phyloP scores from a whole-genome alignment of 352 stramenopile genomes.

The Phytophthora constricta region DNA sequence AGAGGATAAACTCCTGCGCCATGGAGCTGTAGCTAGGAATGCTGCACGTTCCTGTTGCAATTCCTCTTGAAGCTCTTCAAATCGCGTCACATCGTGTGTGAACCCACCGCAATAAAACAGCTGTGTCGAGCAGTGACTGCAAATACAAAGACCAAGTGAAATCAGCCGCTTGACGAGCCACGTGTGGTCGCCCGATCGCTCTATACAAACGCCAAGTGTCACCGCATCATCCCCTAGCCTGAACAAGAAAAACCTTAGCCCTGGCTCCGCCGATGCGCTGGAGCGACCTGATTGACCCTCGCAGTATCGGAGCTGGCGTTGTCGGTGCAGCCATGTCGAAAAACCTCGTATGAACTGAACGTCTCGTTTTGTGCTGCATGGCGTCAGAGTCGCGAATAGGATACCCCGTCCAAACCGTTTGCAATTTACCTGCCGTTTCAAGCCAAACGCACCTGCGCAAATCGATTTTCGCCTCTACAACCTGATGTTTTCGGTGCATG shows the following conservation, averaged over 20 bases:
- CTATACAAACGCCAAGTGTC: not conserved
- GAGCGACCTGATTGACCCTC: conserved; percentile 41
- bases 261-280: conserved; percentile 19
- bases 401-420: conserved; percentile 8
- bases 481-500: not conserved
- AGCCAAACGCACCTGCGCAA: not conserved
- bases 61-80: too few species aligned
- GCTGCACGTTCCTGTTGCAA: too few species aligned
- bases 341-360: conserved; percentile 33
- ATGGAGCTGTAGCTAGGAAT: too few species aligned
- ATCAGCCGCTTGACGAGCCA: conserved; percentile 20
- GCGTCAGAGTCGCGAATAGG: not conserved
- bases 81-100: too few species aligned
- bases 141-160: conserved; percentile 32
- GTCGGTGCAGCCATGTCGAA: conserved; percentile 13
- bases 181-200: not conserved
- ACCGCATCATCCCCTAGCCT: conserved; percentile 14
- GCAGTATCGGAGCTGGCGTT: conserved; percentile 20
- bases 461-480: not conserved
- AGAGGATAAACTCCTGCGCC: not conserved
- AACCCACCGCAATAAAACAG: conserved; percentile 25
- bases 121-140: not conserved
- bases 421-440: not conserved
- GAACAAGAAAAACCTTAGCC: conserved; percentile 10
- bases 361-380: not conserved